These are phyloP conservation scores for Cadophora luteo-olivacea DNA, from an alignment of 2,329 filamentous ascomycete genomes.

Conservation along the genomic window DNA sequence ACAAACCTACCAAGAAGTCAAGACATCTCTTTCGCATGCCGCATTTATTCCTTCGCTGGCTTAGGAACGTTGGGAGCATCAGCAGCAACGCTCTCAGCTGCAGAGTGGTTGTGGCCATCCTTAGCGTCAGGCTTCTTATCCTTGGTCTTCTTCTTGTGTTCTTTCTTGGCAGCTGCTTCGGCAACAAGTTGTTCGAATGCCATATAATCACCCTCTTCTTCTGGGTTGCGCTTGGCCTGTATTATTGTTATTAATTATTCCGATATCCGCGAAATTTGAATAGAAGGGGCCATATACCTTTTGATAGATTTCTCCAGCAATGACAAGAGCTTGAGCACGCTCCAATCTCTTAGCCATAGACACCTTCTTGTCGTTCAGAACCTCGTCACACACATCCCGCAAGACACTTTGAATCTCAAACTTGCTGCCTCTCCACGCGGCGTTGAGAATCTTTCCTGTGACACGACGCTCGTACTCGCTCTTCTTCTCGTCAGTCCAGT, in stretches of 20 bases:
- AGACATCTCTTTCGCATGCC: neutral
- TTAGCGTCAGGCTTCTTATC: slow-evolving; percentile 54
- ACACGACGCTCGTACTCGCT: slow-evolving; percentile 94
- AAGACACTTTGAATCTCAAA: slow-evolving; percentile 98
- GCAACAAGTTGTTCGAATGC: slow-evolving; percentile 98
- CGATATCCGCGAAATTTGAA: neutral
- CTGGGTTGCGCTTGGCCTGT: slow-evolving; percentile 85
- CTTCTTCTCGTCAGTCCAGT: slow-evolving; percentile 98
- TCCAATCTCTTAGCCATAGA: slow-evolving; percentile 85
- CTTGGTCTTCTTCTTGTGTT: slow-evolving; percentile 73
- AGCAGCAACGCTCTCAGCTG: slow-evolving; percentile 43
- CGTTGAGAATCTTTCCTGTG: slow-evolving; percentile 96
- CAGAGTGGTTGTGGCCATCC: slow-evolving; percentile 28
- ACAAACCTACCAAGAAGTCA: neutral
- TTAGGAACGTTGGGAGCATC: slow-evolving; percentile 50
- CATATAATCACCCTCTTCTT: slow-evolving; percentile 98
- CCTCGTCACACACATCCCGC: slow-evolving; percentile 89
- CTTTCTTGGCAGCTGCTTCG: slow-evolving; percentile 94
- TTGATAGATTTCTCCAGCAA: slow-evolving; percentile 87
- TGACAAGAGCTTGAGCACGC: slow-evolving; percentile 85
- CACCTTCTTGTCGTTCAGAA: slow-evolving; percentile 81
- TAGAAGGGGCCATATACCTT: slow-evolving; percentile 62
- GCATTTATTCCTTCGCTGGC: slow-evolving; percentile 25
- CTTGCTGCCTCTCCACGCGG: slow-evolving; percentile 94
- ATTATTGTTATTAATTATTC: slow-evolving; percentile 20